Percentiles rank a stretch among this genome's conserved stretches.
phyloP scores from a whole-genome alignment of 257 asterid species.

The Osmanthus fragrans region DNA sequence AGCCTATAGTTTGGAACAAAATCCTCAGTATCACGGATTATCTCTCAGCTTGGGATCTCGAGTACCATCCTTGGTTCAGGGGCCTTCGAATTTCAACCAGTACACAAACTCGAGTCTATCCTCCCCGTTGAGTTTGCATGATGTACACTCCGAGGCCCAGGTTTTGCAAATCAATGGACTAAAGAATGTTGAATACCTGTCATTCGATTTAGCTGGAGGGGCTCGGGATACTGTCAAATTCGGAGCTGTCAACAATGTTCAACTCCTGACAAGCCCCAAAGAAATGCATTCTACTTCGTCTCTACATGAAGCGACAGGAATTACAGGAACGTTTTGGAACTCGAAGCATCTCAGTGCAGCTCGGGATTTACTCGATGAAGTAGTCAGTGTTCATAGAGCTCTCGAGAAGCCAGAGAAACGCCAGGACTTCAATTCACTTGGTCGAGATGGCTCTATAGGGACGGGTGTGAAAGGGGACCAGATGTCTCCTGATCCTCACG shows the following conservation, averaged over 20 bases:
- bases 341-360: constrained; percentile 67
- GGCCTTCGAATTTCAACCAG: constrained; percentile 35
- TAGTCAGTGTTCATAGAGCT: constrained; percentile 50
- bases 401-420: constrained; percentile 32
- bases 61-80: constrained; percentile 18
- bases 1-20: constrained; percentile 33
- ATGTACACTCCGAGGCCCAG: constrained; percentile 34
- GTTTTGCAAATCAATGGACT: constrained; percentile 32
- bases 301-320: constrained; percentile 27
- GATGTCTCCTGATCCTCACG: constrained; percentile 31
- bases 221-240: constrained; percentile 21
- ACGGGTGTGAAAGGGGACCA: constrained; percentile 33
- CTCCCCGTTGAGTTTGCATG: constrained; percentile 38
- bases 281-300: constrained; percentile 30
- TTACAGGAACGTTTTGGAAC: constrained; percentile 36
- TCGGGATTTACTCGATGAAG: constrained; percentile 64
- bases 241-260: constrained; percentile 29
- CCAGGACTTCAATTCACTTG: constrained; percentile 25
- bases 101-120: constrained; percentile 41
- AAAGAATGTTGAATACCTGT: constrained; percentile 50
- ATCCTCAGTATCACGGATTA: constrained; percentile 50
- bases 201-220: constrained; percentile 47
- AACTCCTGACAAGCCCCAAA: constrained; percentile 31
- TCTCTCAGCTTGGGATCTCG: constrained; percentile 72
- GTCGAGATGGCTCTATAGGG: constrained; percentile 33